phyloP scores from a whole-genome alignment of 805 yeast genomes.

The Hanseniaspora occidentalis region DNA sequence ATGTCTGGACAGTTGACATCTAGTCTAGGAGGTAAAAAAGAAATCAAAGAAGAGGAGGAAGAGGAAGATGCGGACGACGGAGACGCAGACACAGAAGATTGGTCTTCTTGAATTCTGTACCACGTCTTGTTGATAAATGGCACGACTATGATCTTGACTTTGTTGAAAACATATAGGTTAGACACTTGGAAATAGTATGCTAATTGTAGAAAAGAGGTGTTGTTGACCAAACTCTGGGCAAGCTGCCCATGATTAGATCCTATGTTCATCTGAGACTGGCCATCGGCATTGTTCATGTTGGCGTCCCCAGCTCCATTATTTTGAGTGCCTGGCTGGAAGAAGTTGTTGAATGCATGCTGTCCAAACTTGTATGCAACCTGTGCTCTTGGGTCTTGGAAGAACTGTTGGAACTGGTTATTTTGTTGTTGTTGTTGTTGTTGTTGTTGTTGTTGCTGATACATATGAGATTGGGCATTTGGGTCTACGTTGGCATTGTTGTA shows the following conservation, averaged over 20 bases:
- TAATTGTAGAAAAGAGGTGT: constrained; percentile 34
- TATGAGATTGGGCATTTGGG: constrained; percentile 14
- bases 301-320: no score
- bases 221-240: constrained; percentile 32
- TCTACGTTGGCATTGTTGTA: constrained; percentile 13
- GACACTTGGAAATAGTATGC: constrained; percentile 88
- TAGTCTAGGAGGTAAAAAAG: constrained; percentile 51
- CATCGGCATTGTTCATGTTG: no score
- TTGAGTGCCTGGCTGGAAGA: constrained; percentile 22
- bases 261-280: no score
- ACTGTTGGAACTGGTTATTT: constrained; percentile 10
- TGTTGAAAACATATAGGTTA: constrained; percentile 69
- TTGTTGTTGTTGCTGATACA: constrained; percentile 17
- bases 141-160: constrained; percentile 60
- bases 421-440: constrained; percentile 9
- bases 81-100: constrained; percentile 8
- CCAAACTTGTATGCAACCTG: constrained; percentile 83
- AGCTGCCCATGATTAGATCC: no score
- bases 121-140: constrained; percentile 82
- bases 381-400: constrained; percentile 69
- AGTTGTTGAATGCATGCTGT: constrained; percentile 51
- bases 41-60: not conserved
- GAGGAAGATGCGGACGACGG: constrained; percentile 8
- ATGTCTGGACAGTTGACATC: constrained; percentile 94
- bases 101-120: constrained; percentile 40